Evolutionary conservation across 2,329 filamentous ascomycete genomes (phyloP).

Genomic region (Neofusicoccum sp.): DNA sequence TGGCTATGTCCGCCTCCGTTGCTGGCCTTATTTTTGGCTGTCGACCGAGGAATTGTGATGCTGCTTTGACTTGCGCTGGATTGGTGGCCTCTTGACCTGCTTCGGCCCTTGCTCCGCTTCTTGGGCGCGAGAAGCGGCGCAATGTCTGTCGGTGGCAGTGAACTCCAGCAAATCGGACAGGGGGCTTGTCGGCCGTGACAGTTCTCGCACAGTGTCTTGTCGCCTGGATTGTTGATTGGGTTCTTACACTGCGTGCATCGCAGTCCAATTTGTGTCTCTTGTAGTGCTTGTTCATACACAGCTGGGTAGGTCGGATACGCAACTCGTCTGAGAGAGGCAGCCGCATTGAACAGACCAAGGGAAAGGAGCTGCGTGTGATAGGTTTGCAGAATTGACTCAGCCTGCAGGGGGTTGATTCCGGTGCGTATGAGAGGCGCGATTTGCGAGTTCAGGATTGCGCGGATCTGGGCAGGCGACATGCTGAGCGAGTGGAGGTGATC

Average conservation of each 20-base stretch:
- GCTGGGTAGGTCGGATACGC: constrained; percentile 55
- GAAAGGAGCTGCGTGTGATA: constrained; percentile 57
- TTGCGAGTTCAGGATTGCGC: constrained; percentile 40
- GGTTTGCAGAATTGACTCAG: constrained; percentile 54
- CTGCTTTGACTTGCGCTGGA: constrained; percentile 6
- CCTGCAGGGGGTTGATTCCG: constrained; percentile 50
- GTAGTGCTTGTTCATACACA: constrained; percentile 57
- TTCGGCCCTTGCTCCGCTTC: constrained; percentile 12
- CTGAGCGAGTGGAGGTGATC: constrained; percentile 40
- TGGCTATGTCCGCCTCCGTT: constrained; percentile 9
- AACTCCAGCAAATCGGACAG: constrained; percentile 47
- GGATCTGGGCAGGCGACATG: constrained; percentile 38
- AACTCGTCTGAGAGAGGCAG: constrained; percentile 56
- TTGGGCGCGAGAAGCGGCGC: constrained; percentile 25
- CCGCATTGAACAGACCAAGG: constrained; percentile 49
- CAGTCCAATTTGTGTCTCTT: constrained; percentile 54
- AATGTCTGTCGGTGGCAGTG: constrained; percentile 39
- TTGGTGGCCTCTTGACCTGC: constrained; percentile 3
- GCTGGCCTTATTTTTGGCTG: background rate
- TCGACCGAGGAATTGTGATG: constrained; percentile 13
- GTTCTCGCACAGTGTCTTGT: constrained; percentile 52
- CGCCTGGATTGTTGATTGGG: constrained; percentile 52
- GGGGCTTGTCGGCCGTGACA: constrained; percentile 45
- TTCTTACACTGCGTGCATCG: constrained; percentile 58
- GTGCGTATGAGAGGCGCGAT: constrained; percentile 41